These are phyloP conservation scores for Aspergillus awamori DNA, from an alignment of 2,329 filamentous ascomycete genomes.

Conservation along the genomic window DNA sequence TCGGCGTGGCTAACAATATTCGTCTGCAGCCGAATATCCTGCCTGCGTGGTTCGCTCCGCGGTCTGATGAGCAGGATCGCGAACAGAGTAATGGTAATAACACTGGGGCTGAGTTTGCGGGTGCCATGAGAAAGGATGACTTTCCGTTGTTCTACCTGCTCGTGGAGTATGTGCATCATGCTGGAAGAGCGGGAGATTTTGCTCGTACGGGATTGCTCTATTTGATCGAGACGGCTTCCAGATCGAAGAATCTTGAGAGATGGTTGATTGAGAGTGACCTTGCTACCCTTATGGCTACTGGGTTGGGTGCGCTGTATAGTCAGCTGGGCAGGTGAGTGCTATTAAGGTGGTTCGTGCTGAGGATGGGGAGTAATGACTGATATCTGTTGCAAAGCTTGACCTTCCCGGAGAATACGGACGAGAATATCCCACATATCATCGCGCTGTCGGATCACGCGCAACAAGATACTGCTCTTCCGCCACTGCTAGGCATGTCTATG, in stretches of 20 bases:
- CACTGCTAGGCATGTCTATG: constrained; percentile 82
- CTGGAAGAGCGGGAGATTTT: constrained; percentile 93
- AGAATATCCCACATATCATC: constrained; percentile 75
- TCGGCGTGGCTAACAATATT: constrained; percentile 96
- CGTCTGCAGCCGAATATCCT: constrained; percentile 83
- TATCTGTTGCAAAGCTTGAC: constrained; percentile 60
- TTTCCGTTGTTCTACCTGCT: constrained; percentile 95
- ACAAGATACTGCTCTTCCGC: constrained; percentile 73
- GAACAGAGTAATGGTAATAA: constrained; percentile 39
- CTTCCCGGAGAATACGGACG: constrained; percentile 70
- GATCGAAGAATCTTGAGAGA: constrained; percentile 78
- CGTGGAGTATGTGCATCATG: constrained; percentile 95
- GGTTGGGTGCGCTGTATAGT: constrained; percentile 77
- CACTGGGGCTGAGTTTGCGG: constrained; percentile 72
- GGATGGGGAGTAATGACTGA: not conserved
- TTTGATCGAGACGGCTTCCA: constrained; percentile 89
- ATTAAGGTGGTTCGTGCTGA: not conserved
- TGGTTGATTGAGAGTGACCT: constrained; percentile 98
- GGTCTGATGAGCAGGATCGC: constrained; percentile 44
- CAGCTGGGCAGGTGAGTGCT: constrained; percentile 61
- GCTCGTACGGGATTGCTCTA: constrained; percentile 91
- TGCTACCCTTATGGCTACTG: constrained; percentile 95
- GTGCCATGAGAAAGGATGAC: constrained; percentile 83
- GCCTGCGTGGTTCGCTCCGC: constrained; percentile 84
- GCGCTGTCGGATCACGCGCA: constrained; percentile 84